These are phyloP conservation scores for Nakazawaea siamensis DNA, from an alignment of 805 yeast species.

Conservation along the genomic window DNA sequence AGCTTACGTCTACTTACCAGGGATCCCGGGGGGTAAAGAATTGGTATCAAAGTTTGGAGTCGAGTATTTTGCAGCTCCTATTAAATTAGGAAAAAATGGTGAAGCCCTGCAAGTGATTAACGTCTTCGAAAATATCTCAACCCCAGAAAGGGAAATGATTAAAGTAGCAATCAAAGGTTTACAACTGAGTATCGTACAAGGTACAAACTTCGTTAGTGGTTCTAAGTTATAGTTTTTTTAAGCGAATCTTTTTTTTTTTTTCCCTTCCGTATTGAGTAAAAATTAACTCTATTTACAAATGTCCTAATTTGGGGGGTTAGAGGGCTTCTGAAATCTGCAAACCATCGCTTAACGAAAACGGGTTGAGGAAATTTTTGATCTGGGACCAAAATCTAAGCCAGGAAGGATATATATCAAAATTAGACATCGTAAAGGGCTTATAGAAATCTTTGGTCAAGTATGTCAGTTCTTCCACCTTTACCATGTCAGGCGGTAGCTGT, in stretches of 20 bases:
- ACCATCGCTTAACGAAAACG: too few relatives aligned
- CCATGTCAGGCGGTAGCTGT: constrained; percentile 77
- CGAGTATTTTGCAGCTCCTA: constrained; percentile 42
- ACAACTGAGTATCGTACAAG: constrained; percentile 7
- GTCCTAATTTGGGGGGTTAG: too few relatives aligned
- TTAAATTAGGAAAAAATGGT: constrained; percentile 24
- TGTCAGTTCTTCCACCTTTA: constrained; percentile 18
- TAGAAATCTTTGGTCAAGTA: too few relatives aligned
- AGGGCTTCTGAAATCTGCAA: too few relatives aligned
- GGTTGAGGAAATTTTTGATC: too few relatives aligned
- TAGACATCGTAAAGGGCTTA: too few relatives aligned
- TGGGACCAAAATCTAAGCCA: too few relatives aligned
- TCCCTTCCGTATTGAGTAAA: not conserved
- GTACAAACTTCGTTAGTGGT: constrained; percentile 6
- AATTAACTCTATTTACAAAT: not conserved
- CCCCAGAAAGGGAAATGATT: constrained; percentile 3
- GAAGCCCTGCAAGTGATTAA: constrained; percentile 21
- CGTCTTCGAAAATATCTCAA: constrained; percentile 1
- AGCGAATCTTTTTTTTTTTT: not conserved
- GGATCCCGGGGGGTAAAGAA: constrained; percentile 37
- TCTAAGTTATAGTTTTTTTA: not conserved
- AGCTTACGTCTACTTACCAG: constrained; percentile 46
- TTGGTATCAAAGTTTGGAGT: constrained; percentile 30
- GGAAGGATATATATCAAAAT: too few relatives aligned
- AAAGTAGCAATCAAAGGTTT: constrained; percentile 9